Conservation (phyloP, 108 stramenopile genomes). For the Discostella stelligeroides region DNA sequence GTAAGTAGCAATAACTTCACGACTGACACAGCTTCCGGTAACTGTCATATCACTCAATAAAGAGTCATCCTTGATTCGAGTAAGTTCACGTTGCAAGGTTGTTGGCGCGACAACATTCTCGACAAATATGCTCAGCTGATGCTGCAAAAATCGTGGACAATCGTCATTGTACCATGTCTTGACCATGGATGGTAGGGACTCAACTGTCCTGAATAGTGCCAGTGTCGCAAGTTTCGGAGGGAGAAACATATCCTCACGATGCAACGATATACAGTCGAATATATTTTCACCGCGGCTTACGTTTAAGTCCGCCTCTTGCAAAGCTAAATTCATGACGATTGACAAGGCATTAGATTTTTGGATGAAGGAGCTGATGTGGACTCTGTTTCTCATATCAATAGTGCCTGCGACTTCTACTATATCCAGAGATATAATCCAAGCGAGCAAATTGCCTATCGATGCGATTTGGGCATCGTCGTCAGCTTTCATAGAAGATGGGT, state of each 20-base stretch:
- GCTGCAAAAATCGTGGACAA: constrained; percentile 63
- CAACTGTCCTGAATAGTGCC: constrained; percentile 72
- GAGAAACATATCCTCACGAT: constrained; percentile 21
- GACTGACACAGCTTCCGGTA: constrained; percentile 65
- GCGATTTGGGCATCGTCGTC: constrained; percentile 39
- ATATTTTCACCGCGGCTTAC: constrained; percentile 38
- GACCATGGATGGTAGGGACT: constrained; percentile 73
- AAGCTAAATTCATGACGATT: constrained; percentile 55
- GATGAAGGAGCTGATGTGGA: constrained; percentile 64
- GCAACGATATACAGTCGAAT: constrained; percentile 33
- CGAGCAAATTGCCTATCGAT: constrained; percentile 54
- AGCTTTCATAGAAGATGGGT: constrained; percentile 3
- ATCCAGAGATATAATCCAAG: constrained; percentile 63
- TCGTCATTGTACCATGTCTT: constrained; percentile 83
- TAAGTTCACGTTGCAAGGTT: constrained; percentile 64
- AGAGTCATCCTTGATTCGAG: constrained; percentile 62
- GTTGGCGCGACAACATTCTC: constrained; percentile 73
- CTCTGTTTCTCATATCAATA: constrained; percentile 63
- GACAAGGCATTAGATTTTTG: constrained; percentile 45
- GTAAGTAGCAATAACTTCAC: constrained; percentile 80
- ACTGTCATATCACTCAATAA: constrained; percentile 81
- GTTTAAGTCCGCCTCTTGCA: constrained; percentile 55
- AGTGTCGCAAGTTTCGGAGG: constrained; percentile 58
- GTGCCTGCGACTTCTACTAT: constrained; percentile 60
- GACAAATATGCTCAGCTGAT: constrained; percentile 66